These are phyloP conservation scores for Fusarium coffeatum DNA, from an alignment of 2,329 filamentous ascomycete species.

Conservation along the genomic window DNA sequence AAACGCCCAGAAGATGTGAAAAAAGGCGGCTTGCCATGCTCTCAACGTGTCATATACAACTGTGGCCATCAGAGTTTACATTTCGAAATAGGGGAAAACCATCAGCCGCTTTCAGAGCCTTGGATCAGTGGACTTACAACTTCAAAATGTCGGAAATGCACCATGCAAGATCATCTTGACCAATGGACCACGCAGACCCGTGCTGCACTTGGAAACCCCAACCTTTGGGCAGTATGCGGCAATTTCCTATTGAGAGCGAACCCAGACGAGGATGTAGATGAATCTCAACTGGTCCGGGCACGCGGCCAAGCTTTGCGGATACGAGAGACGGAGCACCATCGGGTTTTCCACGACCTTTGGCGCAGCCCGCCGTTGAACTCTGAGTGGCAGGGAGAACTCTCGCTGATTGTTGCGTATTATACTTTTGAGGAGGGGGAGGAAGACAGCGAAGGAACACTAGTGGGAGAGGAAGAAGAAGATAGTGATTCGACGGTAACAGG, in stretches of 20 bases:
- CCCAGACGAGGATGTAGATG: neutral
- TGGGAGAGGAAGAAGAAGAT: neutral
- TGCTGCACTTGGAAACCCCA: neutral
- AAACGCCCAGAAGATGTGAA: slow-evolving; percentile 9
- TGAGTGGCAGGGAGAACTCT: neutral
- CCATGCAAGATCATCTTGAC: slow-evolving; percentile 7
- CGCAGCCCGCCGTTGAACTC: neutral
- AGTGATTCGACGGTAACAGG: neutral
- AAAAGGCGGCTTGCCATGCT: slow-evolving; percentile 14
- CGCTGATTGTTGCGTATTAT: neutral
- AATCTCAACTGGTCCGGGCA: neutral
- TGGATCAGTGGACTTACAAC: neutral
- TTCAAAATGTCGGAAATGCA: slow-evolving; percentile 28
- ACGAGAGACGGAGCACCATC: neutral
- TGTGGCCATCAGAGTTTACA: slow-evolving; percentile 19
- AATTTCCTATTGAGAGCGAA: neutral
- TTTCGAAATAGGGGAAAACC: neutral
- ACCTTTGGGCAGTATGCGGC: slow-evolving; percentile 9
- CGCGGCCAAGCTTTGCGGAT: neutral
- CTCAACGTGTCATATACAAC: slow-evolving; percentile 29
- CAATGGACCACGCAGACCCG: slow-evolving; percentile 21
- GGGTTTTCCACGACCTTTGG: neutral
- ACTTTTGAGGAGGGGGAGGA: neutral
- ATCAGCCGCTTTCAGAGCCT: neutral
- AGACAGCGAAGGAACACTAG: neutral